phyloP scores from a whole-genome alignment of 2,329 filamentous ascomycete species.

The Aspergillus phoenicis region DNA sequence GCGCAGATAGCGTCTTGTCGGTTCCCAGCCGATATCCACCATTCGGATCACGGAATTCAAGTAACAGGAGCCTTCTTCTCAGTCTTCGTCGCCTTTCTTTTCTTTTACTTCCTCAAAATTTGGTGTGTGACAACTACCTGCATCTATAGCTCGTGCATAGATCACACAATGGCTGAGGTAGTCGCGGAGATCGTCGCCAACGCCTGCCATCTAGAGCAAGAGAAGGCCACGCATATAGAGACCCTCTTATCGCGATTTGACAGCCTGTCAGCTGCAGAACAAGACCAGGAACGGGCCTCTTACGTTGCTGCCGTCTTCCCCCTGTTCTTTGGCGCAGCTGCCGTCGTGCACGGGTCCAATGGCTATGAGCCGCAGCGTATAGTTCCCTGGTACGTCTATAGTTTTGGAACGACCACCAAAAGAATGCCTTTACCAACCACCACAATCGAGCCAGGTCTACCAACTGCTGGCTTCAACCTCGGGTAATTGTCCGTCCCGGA shows the following conservation, averaged over 20 bases:
- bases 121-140: not conserved
- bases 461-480: constrained; percentile 8
- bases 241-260: not conserved
- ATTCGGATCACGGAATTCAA: not conserved
- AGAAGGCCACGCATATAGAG: not conserved
- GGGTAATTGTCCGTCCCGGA: not conserved
- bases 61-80: not conserved
- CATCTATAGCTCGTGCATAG: not conserved
- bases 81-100: not conserved
- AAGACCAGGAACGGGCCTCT: not conserved
- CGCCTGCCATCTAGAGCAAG: not conserved
- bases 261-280: not conserved
- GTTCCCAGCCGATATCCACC: constrained; percentile 6
- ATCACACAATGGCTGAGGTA: not conserved
- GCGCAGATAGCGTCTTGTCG: not conserved
- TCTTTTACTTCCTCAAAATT: not conserved
- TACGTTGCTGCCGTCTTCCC: not conserved
- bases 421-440: not conserved
- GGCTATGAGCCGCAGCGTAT: constrained; percentile 7
- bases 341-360: not conserved
- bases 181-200: not conserved
- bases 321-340: not conserved
- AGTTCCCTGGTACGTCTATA: constrained; percentile 2
- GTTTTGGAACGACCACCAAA: not conserved
- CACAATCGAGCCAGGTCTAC: not conserved